Evolutionary conservation across 331 rosid species (phyloP).

Genomic region (Rhamnella rubrinervis): DNA sequence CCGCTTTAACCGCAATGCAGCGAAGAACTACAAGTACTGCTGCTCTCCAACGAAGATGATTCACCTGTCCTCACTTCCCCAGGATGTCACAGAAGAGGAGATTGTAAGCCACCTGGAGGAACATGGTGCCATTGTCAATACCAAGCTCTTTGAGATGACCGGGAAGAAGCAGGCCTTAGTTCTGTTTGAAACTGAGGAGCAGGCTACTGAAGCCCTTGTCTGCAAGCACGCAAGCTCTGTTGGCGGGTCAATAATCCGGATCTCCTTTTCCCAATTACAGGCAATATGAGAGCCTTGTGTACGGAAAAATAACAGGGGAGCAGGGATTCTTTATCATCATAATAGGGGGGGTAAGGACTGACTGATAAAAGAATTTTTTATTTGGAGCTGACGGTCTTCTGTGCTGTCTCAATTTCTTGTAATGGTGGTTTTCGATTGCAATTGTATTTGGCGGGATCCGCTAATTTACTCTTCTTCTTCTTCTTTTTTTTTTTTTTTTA

Average conservation of each 20-base stretch:
- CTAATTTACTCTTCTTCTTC: constrained; percentile 20
- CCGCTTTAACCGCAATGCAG: constrained; percentile 95
- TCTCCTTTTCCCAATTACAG: constrained; percentile 94
- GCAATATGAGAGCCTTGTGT: constrained; percentile 41
- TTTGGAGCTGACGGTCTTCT: constrained; percentile 43
- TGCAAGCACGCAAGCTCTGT: constrained; percentile 88
- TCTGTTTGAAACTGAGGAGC: constrained; percentile 90
- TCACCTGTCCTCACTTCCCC: constrained; percentile 87
- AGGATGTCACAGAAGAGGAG: constrained; percentile 84
- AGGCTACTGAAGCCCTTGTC: constrained; percentile 95
- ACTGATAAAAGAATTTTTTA: constrained; percentile 31
- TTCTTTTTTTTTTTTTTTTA: no score
- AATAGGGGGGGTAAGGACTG: constrained; percentile 45
- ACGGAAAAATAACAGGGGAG: constrained; percentile 23
- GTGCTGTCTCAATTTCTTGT: constrained; percentile 33
- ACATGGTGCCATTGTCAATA: constrained; percentile 66
- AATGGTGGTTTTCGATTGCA: constrained; percentile 43
- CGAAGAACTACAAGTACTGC: constrained; percentile 95
- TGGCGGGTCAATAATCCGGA: constrained; percentile 71
- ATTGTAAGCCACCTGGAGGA: constrained; percentile 74
- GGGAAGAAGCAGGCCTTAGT: constrained; percentile 93
- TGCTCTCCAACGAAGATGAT: constrained; percentile 96
- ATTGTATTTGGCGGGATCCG: constrained; percentile 38
- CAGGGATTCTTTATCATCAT: constrained; percentile 40
- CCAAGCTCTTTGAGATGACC: constrained; percentile 92